Base-by-base conservation (phyloP, 225 moss, liverwort and hornwort genomes). In the Pseudoscleropodium purum region DNA sequence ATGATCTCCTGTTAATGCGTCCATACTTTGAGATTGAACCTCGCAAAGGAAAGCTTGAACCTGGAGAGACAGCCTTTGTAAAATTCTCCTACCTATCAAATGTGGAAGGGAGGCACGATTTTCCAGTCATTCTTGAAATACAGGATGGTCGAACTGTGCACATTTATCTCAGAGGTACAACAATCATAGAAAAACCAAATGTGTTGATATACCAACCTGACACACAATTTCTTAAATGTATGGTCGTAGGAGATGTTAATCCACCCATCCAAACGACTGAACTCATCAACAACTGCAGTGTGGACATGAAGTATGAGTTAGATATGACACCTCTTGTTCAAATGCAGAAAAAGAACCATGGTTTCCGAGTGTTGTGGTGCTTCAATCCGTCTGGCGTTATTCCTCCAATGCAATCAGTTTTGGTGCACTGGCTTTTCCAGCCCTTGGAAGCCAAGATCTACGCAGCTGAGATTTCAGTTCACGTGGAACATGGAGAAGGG, bases 401-500 rank as follows among this genome's bases (percentile, higher is more conserved):
- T 67, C 97, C 96, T 82, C 90, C 97, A 37, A 93, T 95, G 92
- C 96, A 99, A 74, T 96, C 96, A 18, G 87, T 97, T 84, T 88
- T 99, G 87, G 93, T 99, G 64, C 95, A 96, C 43, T 97, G 97
- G 96, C 92, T 96, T 64, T 99, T 99, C 84, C 97, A 96, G 68
- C 99, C 99, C 67, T 89, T 99, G 60, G 95, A 99, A 91, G 90
- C 96, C 30, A 96, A 93, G 86, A 86, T 75, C 62, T 99, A 99
- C 81, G 79, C 92, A 34, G 92, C 93, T 76, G 88, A 89, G 64
- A 90, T 97, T 18, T 84, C 89, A 16, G 87, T 97, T 43, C 80
- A 89, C 11, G 93, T 99, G 43, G 90, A 88, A 29, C 57, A 88
- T 47, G 96, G 96, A 43, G 93, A 96, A 90, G 95, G 95, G 12